A percentile compares a stretch with the other conserved stretches of the same genome.
phyloP scores from a whole-genome alignment of 1,139 yeast genomes.

The Protomyces inundatus region DNA sequence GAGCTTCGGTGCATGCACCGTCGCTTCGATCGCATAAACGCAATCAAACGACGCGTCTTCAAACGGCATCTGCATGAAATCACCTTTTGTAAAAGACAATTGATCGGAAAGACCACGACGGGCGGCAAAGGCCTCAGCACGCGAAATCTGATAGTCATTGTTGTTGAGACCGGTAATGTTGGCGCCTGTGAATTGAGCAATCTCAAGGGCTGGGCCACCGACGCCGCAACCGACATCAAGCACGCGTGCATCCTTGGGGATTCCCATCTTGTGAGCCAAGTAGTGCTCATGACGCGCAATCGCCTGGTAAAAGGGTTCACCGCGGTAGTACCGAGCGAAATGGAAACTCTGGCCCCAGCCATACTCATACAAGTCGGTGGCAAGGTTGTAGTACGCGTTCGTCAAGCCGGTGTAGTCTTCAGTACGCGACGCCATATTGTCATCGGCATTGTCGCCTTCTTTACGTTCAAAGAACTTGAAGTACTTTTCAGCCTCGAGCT shows the following conservation, averaged over 20 bases:
- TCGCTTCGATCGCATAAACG: conserved; percentile 97
- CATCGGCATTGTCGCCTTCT: conserved; percentile 59
- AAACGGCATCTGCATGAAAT: conserved; percentile 98
- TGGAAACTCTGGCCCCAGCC: conserved; percentile 99
- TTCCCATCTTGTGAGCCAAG: conserved; percentile 79
- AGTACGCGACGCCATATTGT: conserved; percentile 56
- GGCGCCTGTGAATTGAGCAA: conserved; percentile 84
- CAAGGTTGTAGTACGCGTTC: conserved; percentile 86
- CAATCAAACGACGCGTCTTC: conserved; percentile 87
- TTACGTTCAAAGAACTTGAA: conserved; percentile 87
- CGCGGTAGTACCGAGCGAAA: conserved; percentile 86
- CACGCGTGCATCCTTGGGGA: conserved; percentile 74
- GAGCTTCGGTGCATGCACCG: conserved; percentile 94
- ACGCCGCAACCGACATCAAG: conserved; percentile 99
- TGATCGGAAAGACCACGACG: conserved; percentile 62
- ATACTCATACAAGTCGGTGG: conserved; percentile 62
- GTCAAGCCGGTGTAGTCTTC: conserved; percentile 84
- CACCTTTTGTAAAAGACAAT: conserved; percentile 88
- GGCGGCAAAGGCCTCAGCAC: conserved; percentile 78
- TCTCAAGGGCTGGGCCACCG: conserved; percentile 98
- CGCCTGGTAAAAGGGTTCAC: conserved; percentile 91
- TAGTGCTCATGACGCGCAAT: conserved; percentile 96
- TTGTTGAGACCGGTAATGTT: conserved; percentile 86
- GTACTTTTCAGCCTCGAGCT: conserved; percentile 80
- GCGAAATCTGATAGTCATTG: conserved; percentile 92